Conservation (phyloP, 768 basidiomycete species). For the Stropharia rugosoannulata region DNA sequence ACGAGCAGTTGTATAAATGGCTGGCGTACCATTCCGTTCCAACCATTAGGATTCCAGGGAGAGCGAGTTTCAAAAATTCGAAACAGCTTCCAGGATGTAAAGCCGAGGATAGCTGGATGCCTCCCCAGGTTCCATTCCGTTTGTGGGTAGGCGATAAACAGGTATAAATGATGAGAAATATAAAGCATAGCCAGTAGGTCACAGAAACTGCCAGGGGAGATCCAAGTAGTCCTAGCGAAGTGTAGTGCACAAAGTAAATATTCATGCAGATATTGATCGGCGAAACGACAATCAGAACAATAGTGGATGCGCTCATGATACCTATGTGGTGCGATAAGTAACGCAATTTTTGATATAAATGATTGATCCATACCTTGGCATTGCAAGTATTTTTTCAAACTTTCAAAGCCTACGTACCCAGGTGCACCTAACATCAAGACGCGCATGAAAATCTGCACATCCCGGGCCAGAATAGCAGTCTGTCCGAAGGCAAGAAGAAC, state of each 20-base stretch:
- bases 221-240: constrained; percentile 61
- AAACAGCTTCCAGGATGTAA: constrained; percentile 50
- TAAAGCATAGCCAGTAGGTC: constrained; percentile 70
- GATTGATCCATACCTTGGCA: constrained; percentile 57
- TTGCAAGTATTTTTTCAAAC: constrained; percentile 77
- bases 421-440: constrained; percentile 65
- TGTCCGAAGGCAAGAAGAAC: constrained; percentile 66
- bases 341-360: neutral
- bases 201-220: constrained; percentile 66
- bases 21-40: constrained; percentile 71
- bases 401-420: constrained; percentile 74
- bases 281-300: constrained; percentile 58
- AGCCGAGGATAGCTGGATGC: constrained; percentile 43
- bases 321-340: constrained; percentile 36
- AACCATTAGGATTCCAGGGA: constrained; percentile 81
- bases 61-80: constrained; percentile 60
- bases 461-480: constrained; percentile 49
- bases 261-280: constrained; percentile 68
- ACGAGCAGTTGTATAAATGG: neutral
- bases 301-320: constrained; percentile 72
- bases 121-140: constrained; percentile 64
- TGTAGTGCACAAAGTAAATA: constrained; percentile 61
- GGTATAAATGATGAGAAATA: constrained; percentile 49
- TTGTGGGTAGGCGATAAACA: constrained; percentile 50
- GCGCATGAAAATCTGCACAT: constrained; percentile 66